phyloP scores from a whole-genome alignment of 2,329 filamentous ascomycete genomes.

The Gliomastix tumulicola region DNA sequence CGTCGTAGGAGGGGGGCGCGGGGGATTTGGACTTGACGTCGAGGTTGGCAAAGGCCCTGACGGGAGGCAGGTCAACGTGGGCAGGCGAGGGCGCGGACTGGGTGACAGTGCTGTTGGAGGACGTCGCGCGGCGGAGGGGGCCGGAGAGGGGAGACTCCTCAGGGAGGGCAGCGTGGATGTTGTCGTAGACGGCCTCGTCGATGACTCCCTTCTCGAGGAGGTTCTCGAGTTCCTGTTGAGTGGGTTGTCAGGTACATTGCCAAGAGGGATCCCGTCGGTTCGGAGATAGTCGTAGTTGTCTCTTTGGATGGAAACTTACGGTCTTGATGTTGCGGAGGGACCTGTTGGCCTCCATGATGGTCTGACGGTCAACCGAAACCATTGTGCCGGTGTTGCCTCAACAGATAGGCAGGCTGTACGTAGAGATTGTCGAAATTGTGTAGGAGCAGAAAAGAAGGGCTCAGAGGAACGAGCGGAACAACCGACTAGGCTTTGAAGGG shows the following conservation, averaged over 20 bases:
- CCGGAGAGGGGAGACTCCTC: slow-evolving; percentile 55
- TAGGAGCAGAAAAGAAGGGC: no score
- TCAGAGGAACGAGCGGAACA: no score
- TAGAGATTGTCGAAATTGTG: no score
- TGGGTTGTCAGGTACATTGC: no score
- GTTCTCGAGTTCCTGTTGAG: slow-evolving; percentile 85
- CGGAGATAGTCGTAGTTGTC: neutral
- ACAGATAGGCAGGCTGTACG: no score
- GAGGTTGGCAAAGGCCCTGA: slow-evolving; percentile 10
- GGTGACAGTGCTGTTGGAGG: slow-evolving; percentile 19
- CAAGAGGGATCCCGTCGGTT: neutral
- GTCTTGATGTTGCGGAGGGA: slow-evolving; percentile 84
- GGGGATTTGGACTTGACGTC: slow-evolving; percentile 21
- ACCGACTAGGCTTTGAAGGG: no score
- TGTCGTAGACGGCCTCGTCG: slow-evolving; percentile 65
- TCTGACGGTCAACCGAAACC: slow-evolving; percentile 45
- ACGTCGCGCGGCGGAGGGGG: slow-evolving; percentile 26
- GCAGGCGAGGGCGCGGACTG: slow-evolving; percentile 22
- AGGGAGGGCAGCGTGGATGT: slow-evolving; percentile 69
- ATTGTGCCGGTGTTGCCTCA: slow-evolving; percentile 30
- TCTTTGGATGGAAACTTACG: slow-evolving; percentile 39
- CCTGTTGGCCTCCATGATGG: slow-evolving; percentile 67
- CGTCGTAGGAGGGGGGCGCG: slow-evolving; percentile 43
- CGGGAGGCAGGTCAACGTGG: slow-evolving; percentile 8
- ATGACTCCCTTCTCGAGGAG: slow-evolving; percentile 80